Conservation (phyloP, 371 early-diverging fungal species). For the Apophysomyces elegans region DNA sequence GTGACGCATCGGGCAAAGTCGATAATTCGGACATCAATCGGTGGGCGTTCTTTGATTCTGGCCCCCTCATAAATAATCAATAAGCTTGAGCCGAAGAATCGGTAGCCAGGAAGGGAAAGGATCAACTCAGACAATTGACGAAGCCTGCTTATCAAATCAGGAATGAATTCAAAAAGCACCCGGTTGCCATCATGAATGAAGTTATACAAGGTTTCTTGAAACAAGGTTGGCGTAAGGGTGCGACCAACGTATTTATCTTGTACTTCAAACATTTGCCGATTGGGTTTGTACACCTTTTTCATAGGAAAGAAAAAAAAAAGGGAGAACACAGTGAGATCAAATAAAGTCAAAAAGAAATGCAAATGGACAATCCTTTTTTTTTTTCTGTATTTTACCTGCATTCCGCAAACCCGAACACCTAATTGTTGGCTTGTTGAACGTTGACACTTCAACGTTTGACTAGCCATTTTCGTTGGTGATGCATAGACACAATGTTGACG, state of each 20-base stretch:
- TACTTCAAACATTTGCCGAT: slow-evolving; percentile 64
- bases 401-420: slow-evolving; percentile 95
- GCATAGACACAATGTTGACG: slow-evolving; percentile 93
- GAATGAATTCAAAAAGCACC: slow-evolving; percentile 74
- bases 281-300: slow-evolving; percentile 73
- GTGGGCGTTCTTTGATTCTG: background rate
- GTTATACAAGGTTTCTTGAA: slow-evolving; percentile 71
- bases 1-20: slow-evolving; percentile 88
- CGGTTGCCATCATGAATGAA: slow-evolving; percentile 80
- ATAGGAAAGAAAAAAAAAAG: background rate
- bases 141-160: slow-evolving; percentile 73
- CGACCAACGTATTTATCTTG: slow-evolving; percentile 96
- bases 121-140: slow-evolving; percentile 72
- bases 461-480: slow-evolving; percentile 72
- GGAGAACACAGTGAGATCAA: background rate
- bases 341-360: slow-evolving; percentile 5
- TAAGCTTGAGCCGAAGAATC: slow-evolving; percentile 90
- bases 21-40: slow-evolving; percentile 82
- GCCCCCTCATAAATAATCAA: slow-evolving; percentile 54
- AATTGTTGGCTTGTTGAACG: slow-evolving; percentile 84
- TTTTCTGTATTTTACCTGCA: slow-evolving; percentile 72
- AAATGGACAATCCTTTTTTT: slow-evolving; percentile 3
- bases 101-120: slow-evolving; percentile 70
- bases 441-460: slow-evolving; percentile 88
- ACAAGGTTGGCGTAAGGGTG: slow-evolving; percentile 70